These are phyloP conservation scores for Lactifluus echinatus DNA, from an alignment of 768 basidiomycete species.

Conservation along the genomic window DNA sequence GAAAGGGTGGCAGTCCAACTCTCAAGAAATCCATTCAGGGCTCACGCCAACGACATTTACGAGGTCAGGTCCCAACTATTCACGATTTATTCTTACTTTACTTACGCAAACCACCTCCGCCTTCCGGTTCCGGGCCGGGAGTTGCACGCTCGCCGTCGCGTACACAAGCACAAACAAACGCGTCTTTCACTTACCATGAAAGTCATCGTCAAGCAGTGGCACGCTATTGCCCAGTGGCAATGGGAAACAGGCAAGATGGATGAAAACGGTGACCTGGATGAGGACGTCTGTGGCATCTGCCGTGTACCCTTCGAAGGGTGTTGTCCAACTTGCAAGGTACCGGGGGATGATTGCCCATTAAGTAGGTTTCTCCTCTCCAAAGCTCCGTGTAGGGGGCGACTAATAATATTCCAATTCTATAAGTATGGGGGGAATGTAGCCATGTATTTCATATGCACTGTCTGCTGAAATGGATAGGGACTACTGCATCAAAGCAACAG, in stretches of 20 bases:
- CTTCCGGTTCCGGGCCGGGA: too few relatives aligned
- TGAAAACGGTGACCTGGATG: slow-evolving; percentile 52
- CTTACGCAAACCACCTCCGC: too few relatives aligned
- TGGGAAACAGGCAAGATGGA: slow-evolving; percentile 52
- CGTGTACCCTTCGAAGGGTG: slow-evolving; percentile 89
- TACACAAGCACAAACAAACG: slow-evolving; percentile 20
- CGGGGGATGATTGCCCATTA: slow-evolving; percentile 91
- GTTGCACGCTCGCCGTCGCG: too few relatives aligned
- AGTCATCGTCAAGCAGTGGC: slow-evolving; percentile 75
- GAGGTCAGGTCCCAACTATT: too few relatives aligned
- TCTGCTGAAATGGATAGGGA: slow-evolving; percentile 91
- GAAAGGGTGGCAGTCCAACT: too few relatives aligned
- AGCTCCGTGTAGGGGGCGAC: background rate
- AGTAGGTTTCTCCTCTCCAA: slow-evolving; percentile 42
- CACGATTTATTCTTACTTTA: too few relatives aligned
- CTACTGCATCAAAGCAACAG: slow-evolving; percentile 81
- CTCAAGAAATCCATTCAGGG: too few relatives aligned
- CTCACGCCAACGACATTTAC: too few relatives aligned
- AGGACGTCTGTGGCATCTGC: slow-evolving; percentile 79
- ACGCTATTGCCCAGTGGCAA: slow-evolving; percentile 83
- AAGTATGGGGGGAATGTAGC: slow-evolving; percentile 97
- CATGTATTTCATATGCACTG: slow-evolving; percentile 99
- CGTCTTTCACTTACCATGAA: slow-evolving; percentile 46
- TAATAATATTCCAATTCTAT: background rate
- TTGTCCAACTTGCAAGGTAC: slow-evolving; percentile 93